Conservation (phyloP, 1,284 basidiomycete genomes). For the Termitomyces sp. region DNA sequence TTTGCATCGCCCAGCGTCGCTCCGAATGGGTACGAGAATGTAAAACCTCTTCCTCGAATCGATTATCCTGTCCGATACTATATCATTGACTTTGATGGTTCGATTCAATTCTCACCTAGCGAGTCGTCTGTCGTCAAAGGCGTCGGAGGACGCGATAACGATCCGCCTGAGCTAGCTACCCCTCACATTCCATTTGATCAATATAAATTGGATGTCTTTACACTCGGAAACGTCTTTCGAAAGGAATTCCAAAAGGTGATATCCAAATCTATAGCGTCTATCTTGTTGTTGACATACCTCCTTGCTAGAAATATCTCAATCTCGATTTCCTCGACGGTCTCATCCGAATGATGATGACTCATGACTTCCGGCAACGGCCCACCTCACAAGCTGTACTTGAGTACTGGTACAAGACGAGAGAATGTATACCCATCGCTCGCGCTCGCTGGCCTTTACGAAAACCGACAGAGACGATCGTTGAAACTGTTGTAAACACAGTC, state of each 20-base stretch:
- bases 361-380: no score
- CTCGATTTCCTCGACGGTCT: no score
- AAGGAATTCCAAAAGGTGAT: no score
- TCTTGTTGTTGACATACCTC: no score
- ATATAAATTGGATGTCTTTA: no score
- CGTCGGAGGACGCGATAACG: not conserved
- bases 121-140: not conserved
- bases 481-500: not conserved
- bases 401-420: not conserved
- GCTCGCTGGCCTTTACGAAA: not conserved
- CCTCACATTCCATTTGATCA: not conserved
- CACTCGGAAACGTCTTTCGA: no score
- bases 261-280: no score
- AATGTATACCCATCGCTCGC: not conserved
- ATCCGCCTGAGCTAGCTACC: not conserved
- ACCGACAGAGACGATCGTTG: not conserved
- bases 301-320: no score
- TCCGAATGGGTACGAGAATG: not conserved
- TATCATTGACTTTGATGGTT: not conserved
- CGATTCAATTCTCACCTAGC: not conserved
- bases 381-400: not conserved
- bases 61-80: not conserved
- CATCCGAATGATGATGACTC: no score
- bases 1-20: not conserved
- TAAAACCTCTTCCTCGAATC: not conserved